Conservation (phyloP, 202 grass and related monocot genomes). For the Digitaria exilis region DNA sequence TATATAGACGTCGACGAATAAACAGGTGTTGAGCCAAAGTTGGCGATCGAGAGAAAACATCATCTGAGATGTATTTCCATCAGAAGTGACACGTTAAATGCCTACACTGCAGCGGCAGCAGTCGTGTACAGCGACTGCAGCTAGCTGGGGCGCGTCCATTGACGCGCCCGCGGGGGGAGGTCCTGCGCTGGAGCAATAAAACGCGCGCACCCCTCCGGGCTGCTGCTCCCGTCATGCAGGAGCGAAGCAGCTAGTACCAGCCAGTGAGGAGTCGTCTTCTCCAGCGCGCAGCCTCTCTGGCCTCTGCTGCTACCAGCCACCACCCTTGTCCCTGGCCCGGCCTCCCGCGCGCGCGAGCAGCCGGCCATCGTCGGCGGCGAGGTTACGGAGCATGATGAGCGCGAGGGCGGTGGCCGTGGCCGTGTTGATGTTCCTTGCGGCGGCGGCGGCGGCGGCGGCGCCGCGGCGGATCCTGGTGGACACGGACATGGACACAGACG, state of each 20-base stretch:
- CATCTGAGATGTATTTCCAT: not conserved
- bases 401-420: not conserved
- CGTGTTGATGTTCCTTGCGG: conserved; percentile 17
- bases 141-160: not conserved
- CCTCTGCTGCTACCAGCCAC: not conserved
- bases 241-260: not conserved
- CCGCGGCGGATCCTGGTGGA: conserved; percentile 78
- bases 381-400: not conserved
- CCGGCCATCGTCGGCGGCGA: not conserved
- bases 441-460: not conserved
- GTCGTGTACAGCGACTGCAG: not conserved
- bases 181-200: conserved; percentile 13
- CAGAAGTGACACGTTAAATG: not conserved
- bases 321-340: no score
- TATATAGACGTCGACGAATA: no score
- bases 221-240: not conserved
- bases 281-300: not conserved
- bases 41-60: not conserved
- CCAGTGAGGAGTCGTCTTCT: not conserved
- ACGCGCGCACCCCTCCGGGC: conserved; percentile 4
- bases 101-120: not conserved
- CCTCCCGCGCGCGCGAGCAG: not conserved
- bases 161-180: not conserved
- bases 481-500: conserved; percentile 94
- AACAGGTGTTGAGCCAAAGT: not conserved